Base-by-base conservation (phyloP, 805 yeast species). In the Schwanniomyces yamadae region DNA sequence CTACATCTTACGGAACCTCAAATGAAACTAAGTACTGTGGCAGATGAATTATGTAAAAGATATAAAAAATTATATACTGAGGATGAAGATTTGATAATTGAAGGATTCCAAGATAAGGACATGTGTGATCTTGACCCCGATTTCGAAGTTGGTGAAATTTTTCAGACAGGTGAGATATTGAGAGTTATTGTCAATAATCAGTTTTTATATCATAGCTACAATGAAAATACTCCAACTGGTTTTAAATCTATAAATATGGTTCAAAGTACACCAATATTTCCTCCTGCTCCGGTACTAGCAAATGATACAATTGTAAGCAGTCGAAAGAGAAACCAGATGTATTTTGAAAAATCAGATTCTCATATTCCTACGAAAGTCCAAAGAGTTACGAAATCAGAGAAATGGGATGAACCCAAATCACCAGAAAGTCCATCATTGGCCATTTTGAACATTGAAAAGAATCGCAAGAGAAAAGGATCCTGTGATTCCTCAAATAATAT, bases 41-140 rank as follows among this genome's bases (percentile, higher is more conserved):
- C 79, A 12, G 57, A 64, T 4, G 87, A 80, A 37, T 71, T 85
- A 15, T 53, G 63, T n/a, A 55, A 54, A 5, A 69, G 87, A 40
- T 82, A 78, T 50, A 54, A 64, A 22, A 79, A 77, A 50, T 62
- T 85, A 34, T 86, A 86, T 44, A 93, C 93, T 0, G 69, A 69
- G 15, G 80, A 74, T 32, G 76, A 71, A 5, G 71, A 72, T 1
- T 54, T 84, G 13, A 66, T 67, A 5, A 75, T 86, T 26, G 60
- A 71, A n/a, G 73, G 75, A 33, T 58, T 86, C 4, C 95, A 85
- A 51, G 91, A 85, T 55, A 57, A 57, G 27, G 73, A 77, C 40
- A 73, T 72, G 38, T 84, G 90, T 46, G 95, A 86, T 52, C 61
- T 86, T 38, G 95, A 86, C 55, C 90, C 90, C 0, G 95, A 84